These are phyloP conservation scores for Dacryopinax primogenitus DNA, from an alignment of 768 basidiomycete species.

Conservation along the genomic window DNA sequence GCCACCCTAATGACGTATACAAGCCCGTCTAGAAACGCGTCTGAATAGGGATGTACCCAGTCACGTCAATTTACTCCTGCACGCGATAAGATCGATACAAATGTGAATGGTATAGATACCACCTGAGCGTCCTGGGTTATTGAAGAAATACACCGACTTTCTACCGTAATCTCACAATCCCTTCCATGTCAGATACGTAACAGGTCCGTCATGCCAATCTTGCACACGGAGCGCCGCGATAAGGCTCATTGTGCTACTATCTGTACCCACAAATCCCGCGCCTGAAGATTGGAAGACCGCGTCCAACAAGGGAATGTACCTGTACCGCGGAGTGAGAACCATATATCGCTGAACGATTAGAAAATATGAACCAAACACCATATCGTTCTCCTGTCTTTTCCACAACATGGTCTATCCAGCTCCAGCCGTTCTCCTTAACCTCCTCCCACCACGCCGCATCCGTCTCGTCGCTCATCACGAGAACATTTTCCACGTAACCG, in stretches of 20 bases:
- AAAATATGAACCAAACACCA: conserved; percentile 8
- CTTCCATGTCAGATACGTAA: background rate
- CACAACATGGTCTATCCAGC: conserved; percentile 14
- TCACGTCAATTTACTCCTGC: too few species aligned
- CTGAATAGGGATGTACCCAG: too few species aligned
- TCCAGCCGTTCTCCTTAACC: conserved; percentile 15
- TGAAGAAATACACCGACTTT: background rate
- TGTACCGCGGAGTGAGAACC: conserved; percentile 19
- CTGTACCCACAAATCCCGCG: conserved; percentile 58
- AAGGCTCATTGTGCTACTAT: conserved; percentile 56
- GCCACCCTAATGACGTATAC: too few species aligned
- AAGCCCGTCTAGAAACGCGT: too few species aligned
- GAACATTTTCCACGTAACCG: conserved; percentile 13
- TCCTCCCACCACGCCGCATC: conserved; percentile 14
- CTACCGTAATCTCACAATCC: background rate
- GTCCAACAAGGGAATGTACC: conserved; percentile 65
- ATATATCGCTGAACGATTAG: background rate
- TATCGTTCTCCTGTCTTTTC: conserved; percentile 12
- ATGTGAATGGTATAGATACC: too few species aligned
- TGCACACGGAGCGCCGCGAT: conserved; percentile 55
- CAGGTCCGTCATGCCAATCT: conserved; percentile 46
- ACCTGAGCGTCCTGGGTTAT: too few species aligned
- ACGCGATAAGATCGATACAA: too few species aligned
- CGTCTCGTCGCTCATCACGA: conserved; percentile 13
- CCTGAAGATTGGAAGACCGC: conserved; percentile 57